phyloP scores from a whole-genome alignment of 495 filamentous ascomycete genomes.

The Xylona heveae region DNA sequence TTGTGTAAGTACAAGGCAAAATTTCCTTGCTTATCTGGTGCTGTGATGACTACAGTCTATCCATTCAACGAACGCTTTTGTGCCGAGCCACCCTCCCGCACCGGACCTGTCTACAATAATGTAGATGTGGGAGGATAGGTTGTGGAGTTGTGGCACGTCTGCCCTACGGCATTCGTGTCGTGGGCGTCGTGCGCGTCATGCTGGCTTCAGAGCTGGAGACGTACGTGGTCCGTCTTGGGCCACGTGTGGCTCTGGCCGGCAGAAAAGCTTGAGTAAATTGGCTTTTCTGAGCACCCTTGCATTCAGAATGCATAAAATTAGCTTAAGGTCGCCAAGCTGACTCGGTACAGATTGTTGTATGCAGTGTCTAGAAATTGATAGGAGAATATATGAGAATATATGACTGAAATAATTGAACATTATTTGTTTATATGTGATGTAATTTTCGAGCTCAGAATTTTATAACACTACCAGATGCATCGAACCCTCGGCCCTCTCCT shows the following conservation, averaged over 20 bases:
- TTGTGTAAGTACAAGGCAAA: too few relatives aligned
- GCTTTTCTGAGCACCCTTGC: conserved; percentile 17
- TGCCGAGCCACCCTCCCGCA: conserved; percentile 61
- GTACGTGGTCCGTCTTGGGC: conserved; percentile 13
- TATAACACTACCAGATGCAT: too few relatives aligned
- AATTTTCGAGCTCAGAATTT: too few relatives aligned
- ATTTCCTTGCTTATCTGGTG: not conserved
- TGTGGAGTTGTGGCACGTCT: conserved; percentile 46
- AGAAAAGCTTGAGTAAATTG: conserved; percentile 15
- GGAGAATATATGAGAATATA: too few relatives aligned
- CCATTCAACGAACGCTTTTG: conserved; percentile 84
- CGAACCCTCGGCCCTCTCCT: too few relatives aligned
- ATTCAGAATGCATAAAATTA: too few relatives aligned
- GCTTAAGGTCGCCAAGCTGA: too few relatives aligned
- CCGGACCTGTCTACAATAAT: conserved; percentile 45
- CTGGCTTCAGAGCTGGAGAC: conserved; percentile 13
- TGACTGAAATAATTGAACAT: too few relatives aligned
- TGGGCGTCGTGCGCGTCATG: conserved; percentile 5
- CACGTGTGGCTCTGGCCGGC: conserved; percentile 10
- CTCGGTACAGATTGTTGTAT: too few relatives aligned
- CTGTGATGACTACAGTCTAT: conserved; percentile 97
- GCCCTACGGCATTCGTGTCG: not conserved
- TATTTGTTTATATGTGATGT: too few relatives aligned
- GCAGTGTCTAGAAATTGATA: too few relatives aligned
- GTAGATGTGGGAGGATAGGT: conserved; percentile 50